These are phyloP conservation scores for Candida adriatica DNA, from an alignment of 805 yeast species.

Conservation along the genomic window DNA sequence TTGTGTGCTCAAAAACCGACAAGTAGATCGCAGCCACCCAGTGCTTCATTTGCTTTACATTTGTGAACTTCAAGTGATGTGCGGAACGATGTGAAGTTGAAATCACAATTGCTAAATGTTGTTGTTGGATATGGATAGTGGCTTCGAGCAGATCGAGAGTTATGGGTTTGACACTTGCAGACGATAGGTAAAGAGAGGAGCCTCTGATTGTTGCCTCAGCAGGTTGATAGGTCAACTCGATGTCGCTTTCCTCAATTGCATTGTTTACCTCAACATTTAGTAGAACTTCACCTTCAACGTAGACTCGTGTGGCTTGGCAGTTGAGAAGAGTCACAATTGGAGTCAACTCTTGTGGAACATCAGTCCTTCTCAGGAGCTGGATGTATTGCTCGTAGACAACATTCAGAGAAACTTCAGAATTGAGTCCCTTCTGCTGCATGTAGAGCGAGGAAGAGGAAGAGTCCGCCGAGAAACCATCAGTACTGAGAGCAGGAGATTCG, in stretches of 20 bases:
- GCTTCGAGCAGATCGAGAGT: conserved; percentile 17
- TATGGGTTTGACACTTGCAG: conserved; percentile 31
- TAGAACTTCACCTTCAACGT: conserved; percentile 39
- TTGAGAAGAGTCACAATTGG: conserved; percentile 67
- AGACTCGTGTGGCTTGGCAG: conserved; percentile 63
- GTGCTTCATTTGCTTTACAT: conserved; percentile 8
- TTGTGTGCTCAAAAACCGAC: conserved; percentile 49
- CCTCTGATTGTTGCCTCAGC: conserved; percentile 35
- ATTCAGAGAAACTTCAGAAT: neutral
- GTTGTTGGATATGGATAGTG: conserved; percentile 3
- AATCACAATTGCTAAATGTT: conserved; percentile 6
- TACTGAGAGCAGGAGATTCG: conserved; percentile 1
- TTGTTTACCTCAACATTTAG: conserved; percentile 22
- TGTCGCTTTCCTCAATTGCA: conserved; percentile 23
- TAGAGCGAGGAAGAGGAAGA: conserved; percentile 3
- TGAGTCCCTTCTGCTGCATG: too few relatives aligned
- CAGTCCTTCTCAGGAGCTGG: conserved; percentile 12
- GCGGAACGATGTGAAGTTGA: conserved; percentile 12
- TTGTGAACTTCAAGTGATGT: conserved; percentile 19
- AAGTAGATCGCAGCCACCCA: conserved; percentile 47
- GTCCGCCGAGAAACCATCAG: conserved; percentile 1
- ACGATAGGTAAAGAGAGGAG: conserved; percentile 7
- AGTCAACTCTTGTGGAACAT: conserved; percentile 54
- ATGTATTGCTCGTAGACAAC: conserved; percentile 10
- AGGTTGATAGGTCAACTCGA: conserved; percentile 13